Conservation (phyloP, 768 basidiomycete species). For the Phylloporus arenicola region DNA sequence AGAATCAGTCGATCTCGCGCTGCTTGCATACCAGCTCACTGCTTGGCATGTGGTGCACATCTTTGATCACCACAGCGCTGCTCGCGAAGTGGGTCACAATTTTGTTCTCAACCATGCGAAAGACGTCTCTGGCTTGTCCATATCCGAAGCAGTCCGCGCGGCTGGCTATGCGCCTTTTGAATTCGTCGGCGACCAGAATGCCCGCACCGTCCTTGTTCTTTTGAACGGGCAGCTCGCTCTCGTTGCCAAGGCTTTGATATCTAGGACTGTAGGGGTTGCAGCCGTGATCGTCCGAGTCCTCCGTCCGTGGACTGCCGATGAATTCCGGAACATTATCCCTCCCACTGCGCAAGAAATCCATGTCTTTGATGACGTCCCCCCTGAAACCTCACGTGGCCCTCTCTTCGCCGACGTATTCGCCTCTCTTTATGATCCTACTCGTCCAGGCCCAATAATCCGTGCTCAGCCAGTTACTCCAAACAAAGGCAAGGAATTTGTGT, state of each 20-base stretch:
- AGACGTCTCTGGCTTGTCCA: constrained; percentile 23
- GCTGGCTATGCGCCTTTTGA: constrained; percentile 75
- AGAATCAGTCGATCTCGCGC: constrained; percentile 73
- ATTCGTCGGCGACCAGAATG: constrained; percentile 61
- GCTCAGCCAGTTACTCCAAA: constrained; percentile 56
- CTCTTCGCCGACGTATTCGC: constrained; percentile 72
- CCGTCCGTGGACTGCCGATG: constrained; percentile 72
- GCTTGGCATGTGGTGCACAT: constrained; percentile 76
- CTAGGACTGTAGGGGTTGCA: constrained; percentile 46
- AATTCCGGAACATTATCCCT: constrained; percentile 59
- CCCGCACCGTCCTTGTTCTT: constrained; percentile 62
- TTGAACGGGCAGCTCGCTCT: constrained; percentile 77
- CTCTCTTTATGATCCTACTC: constrained; percentile 41
- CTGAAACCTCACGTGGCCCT: constrained; percentile 52
- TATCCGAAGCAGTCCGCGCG: constrained; percentile 47
- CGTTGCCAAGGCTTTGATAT: constrained; percentile 48
- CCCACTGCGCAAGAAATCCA: constrained; percentile 52
- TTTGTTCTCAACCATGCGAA: constrained; percentile 36
- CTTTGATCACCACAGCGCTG: constrained; percentile 80
- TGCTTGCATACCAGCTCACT: constrained; percentile 66
- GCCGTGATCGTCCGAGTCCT: constrained; percentile 73
- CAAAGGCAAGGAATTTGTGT: constrained; percentile 49
- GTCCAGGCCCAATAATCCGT: constrained; percentile 39
- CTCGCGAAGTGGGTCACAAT: constrained; percentile 67
- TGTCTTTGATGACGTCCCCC: constrained; percentile 76